Conservation (phyloP, 73 alveolate species). For the Symbiodinium natans region DNA sequence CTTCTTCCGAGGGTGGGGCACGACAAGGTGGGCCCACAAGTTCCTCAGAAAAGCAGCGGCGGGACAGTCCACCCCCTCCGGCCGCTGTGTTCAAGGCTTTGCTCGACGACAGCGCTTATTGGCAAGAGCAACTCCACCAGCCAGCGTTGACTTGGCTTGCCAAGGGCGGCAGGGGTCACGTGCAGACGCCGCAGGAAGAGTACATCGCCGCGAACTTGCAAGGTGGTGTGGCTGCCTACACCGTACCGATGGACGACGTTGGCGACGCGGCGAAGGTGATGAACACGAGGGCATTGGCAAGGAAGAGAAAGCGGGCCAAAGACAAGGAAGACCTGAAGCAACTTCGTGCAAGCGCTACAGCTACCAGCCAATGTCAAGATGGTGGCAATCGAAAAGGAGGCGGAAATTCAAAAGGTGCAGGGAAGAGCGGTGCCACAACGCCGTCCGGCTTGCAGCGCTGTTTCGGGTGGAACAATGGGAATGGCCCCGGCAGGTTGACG, state of each 20-base stretch:
- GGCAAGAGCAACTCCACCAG: not conserved
- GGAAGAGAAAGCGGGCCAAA: not conserved
- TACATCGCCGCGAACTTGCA: not conserved
- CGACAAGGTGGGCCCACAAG: not conserved
- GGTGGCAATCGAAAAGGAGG: not conserved
- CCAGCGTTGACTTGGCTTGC: conserved; percentile 36
- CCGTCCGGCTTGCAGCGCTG: not conserved
- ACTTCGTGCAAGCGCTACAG: not conserved
- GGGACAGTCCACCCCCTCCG: not conserved
- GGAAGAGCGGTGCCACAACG: not conserved
- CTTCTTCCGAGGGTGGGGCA: not conserved
- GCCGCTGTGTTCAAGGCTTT: not conserved
- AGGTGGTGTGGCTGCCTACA: not conserved
- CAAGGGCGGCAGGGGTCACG: not conserved
- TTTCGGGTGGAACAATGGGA: conserved; percentile 60
- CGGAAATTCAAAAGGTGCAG: not conserved
- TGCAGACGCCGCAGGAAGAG: not conserved
- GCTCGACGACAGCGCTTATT: not conserved
- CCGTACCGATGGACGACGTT: not conserved
- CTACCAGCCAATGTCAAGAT: not conserved
- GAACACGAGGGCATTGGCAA: not conserved
- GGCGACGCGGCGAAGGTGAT: not conserved
- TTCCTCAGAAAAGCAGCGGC: not conserved
- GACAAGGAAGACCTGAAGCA: not conserved
- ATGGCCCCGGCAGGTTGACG: not conserved